phyloP scores from a whole-genome alignment of 140 eudicot genomes.

The Senecio squalidus region DNA sequence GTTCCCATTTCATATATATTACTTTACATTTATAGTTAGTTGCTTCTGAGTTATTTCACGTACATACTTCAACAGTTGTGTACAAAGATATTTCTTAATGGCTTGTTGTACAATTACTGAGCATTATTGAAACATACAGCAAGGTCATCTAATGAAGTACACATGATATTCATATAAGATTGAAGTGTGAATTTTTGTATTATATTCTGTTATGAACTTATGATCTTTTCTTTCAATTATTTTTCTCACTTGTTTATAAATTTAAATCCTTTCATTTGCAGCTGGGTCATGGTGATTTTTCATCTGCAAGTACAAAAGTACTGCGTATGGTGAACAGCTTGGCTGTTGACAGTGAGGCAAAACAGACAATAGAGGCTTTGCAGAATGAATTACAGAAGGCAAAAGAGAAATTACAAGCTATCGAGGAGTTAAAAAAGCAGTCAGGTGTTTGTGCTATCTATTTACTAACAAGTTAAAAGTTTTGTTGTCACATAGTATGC shows the following conservation, averaged over 20 bases:
- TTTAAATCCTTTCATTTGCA: conserved; percentile 30
- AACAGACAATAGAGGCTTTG: conserved; percentile 90
- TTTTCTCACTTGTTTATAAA: conserved; percentile 8
- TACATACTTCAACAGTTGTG: neutral
- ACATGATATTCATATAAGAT: conserved; percentile 3
- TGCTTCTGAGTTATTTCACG: conserved; percentile 10
- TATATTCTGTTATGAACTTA: no score
- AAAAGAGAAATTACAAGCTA: conserved; percentile 72
- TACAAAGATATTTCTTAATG: conserved; percentile 3
- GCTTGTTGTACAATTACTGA: neutral
- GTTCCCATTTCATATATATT: neutral
- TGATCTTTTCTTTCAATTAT: neutral
- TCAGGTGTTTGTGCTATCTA: conserved; percentile 55
- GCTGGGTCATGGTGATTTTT: conserved; percentile 98
- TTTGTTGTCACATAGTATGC: neutral
- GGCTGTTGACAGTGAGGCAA: conserved; percentile 93
- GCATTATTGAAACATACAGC: neutral
- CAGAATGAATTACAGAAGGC: conserved; percentile 77
- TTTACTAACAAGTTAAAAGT: neutral
- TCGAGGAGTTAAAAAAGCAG: conserved; percentile 81
- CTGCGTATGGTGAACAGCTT: conserved; percentile 92
- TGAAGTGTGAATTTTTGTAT: neutral
- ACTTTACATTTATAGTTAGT: conserved; percentile 2
- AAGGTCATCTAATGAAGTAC: conserved; percentile 12
- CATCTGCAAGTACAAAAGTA: conserved; percentile 88